Percentiles rank a stretch among this genome's conserved stretches.
Conservation (phyloP, 257 asterid species). For the Orobanche coerulescens region DNA sequence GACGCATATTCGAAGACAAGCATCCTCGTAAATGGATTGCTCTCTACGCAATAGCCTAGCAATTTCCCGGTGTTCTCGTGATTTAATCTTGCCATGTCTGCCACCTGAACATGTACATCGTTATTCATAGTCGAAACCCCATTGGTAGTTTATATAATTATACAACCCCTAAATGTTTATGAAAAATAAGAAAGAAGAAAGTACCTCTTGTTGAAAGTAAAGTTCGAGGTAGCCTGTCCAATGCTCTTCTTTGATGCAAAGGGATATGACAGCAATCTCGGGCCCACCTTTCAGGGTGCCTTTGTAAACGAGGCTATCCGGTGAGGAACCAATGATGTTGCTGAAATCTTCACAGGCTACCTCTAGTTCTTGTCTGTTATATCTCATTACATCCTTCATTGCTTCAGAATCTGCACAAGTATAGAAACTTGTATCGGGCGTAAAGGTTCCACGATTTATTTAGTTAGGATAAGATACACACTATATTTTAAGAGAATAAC, state of each 20-base stretch:
- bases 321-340: conserved; percentile 85
- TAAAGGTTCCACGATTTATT: no score
- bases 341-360: conserved; percentile 98
- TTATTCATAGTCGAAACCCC: no score
- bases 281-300: conserved; percentile 83
- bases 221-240: conserved; percentile 90
- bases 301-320: conserved; percentile 73
- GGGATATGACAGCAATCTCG: conserved; percentile 79
- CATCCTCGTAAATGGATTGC: conserved; percentile 82
- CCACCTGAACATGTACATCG: conserved; percentile 45
- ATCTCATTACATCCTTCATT: conserved; percentile 53
- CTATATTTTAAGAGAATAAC: conserved; percentile 24
- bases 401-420: conserved; percentile 55
- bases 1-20: conserved; percentile 90
- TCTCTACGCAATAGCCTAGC: conserved; percentile 81
- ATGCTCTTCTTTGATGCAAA: conserved; percentile 71
- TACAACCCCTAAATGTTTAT: no score
- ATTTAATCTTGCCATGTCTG: conserved; percentile 70
- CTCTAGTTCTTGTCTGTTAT: conserved; percentile 84
- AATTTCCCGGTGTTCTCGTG: conserved; percentile 70
- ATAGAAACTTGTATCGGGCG: no score
- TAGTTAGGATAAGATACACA: no score
- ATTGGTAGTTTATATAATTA: no score
- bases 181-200: neutral
- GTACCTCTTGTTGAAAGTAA: conserved; percentile 82